A percentile compares a stretch with the other conserved stretches of the same genome.
Evolutionary conservation across 2,329 filamentous ascomycete species (phyloP).

Genomic region (Aspergillus intermedius): DNA sequence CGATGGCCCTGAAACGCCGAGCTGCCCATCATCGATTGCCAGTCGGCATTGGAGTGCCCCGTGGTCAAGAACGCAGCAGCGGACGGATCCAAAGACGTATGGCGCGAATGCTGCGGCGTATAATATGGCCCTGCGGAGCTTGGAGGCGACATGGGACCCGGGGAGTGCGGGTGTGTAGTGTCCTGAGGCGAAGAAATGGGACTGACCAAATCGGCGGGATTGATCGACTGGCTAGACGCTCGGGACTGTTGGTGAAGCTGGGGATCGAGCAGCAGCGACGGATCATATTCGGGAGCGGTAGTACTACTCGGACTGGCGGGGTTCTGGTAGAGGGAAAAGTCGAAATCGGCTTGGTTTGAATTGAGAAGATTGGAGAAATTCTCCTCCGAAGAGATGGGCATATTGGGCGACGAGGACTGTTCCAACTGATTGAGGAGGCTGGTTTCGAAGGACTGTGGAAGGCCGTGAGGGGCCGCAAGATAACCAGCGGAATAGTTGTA

Average conservation of each 20-base stretch:
- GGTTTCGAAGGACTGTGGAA: conserved; percentile 33
- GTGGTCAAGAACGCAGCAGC: conserved; percentile 51
- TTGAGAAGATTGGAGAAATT: conserved; percentile 36
- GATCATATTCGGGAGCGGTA: conserved; percentile 29
- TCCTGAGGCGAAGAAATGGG: conserved; percentile 43
- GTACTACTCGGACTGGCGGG: conserved; percentile 25
- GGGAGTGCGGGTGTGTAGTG: conserved; percentile 48
- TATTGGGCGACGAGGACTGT: conserved; percentile 17
- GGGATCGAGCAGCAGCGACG: conserved; percentile 36
- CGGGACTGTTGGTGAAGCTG: conserved; percentile 31
- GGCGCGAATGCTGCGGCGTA: conserved; percentile 52
- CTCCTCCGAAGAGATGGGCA: conserved; percentile 26
- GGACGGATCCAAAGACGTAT: conserved; percentile 55
- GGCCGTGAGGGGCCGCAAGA: conserved; percentile 26
- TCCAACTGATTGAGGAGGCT: conserved; percentile 31
- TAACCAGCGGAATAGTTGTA: conserved; percentile 32
- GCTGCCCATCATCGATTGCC: conserved; percentile 50
- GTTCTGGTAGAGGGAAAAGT: conserved; percentile 35
- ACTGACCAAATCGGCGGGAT: conserved; percentile 42
- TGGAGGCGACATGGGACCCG: conserved; percentile 50
- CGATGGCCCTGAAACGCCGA: conserved; percentile 71
- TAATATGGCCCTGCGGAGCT: conserved; percentile 46
- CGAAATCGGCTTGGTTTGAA: conserved; percentile 31
- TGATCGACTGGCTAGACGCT: conserved; percentile 20
- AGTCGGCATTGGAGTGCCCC: conserved; percentile 48